A percentile compares a stretch with the other conserved stretches of the same genome.
Evolutionary conservation across 2,329 filamentous ascomycete genomes (phyloP).

Genomic region (Ophiocordyceps camponoti-leonardi): DNA sequence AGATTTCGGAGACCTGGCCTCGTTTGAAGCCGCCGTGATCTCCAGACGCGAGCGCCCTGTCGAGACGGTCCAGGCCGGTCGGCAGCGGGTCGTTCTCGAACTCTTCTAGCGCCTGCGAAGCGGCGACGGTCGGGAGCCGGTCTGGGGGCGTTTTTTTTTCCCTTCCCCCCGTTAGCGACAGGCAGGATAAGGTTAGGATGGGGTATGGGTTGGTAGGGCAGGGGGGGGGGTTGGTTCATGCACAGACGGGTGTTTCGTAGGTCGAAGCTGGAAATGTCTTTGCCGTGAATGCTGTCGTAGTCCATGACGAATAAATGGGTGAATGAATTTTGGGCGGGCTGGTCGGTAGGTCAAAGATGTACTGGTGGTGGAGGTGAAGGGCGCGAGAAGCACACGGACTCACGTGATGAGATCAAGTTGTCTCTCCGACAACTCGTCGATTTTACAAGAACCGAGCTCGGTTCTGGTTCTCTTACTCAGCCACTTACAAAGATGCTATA

Average conservation of each 20-base stretch:
- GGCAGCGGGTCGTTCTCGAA: constrained; percentile 36
- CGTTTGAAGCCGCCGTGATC: constrained; percentile 43
- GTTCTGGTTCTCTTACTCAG: neutral
- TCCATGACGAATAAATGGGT: constrained; percentile 12
- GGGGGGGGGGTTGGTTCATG: neutral
- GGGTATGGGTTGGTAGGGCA: no score
- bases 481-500: neutral
- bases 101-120: constrained; percentile 51
- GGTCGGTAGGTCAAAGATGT: no score
- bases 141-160: no score
- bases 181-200: no score
- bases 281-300: constrained; percentile 40
- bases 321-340: no score
- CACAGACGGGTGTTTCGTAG: constrained; percentile 28
- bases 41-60: constrained; percentile 22
- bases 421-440: no score
- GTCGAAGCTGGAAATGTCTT: constrained; percentile 44
- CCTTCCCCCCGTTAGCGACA: no score
- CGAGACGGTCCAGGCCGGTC: constrained; percentile 37
- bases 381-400: constrained; percentile 1
- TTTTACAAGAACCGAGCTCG: no score
- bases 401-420: constrained; percentile 4
- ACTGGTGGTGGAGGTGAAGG: neutral
- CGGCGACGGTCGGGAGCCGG: constrained; percentile 60
- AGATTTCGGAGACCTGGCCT: constrained; percentile 72